Evolutionary conservation across 1,284 basidiomycete species (phyloP), one percentile per base, ranked within the genome.

Genomic region (Leccinum angustisporum): DNA sequence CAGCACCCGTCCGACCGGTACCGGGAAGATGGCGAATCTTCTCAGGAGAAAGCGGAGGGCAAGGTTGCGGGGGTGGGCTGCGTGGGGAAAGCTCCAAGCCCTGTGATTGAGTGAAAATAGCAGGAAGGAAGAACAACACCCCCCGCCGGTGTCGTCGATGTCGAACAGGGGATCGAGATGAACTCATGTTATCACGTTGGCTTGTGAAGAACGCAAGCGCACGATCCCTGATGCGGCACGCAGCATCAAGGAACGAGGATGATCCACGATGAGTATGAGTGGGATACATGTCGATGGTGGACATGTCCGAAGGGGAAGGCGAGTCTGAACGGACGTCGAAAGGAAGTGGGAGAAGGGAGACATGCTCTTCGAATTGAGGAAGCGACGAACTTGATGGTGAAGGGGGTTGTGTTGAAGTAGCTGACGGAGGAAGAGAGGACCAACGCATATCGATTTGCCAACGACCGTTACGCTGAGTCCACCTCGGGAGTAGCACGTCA

Each of bases 41-140:
- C 40, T 81, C 80, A 14, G 78, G 74, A 13, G 76, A 70, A 48
- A 68, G 61, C 36, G 67, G 70, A 53, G 67, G 66, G 27, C 61
- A 55, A 68, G 70, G 64, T 60, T 68, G 73, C 30, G 75, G 75
- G 55, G 74, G 73, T 10, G 73, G 73, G 30, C 72, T 75, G 14
- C 75, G 67, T 70, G 67, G 66, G 57, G 63, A 56, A 31, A 82
- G 72, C 65, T 87, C 83, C 58, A 84, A 74, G 63, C 82, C 80
- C 51, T 79, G 79, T 3, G 81, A 74, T 58, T 82, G 78, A 3
- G 86, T 80, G 71, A 91, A 88, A 67, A 91, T 87, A n/a, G 91
- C 88, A 38, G 90, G 91, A 54, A 93, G 81, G 80, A 93, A 92
- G 77, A 91, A 92, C 59, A 92, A 76, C 38, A 91, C 84, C 34